Percentiles rank a stretch among this genome's conserved stretches.
These are phyloP conservation scores for Aspergillus ochraceoroseus DNA, from an alignment of 2,329 filamentous ascomycete species.

Conservation along the genomic window DNA sequence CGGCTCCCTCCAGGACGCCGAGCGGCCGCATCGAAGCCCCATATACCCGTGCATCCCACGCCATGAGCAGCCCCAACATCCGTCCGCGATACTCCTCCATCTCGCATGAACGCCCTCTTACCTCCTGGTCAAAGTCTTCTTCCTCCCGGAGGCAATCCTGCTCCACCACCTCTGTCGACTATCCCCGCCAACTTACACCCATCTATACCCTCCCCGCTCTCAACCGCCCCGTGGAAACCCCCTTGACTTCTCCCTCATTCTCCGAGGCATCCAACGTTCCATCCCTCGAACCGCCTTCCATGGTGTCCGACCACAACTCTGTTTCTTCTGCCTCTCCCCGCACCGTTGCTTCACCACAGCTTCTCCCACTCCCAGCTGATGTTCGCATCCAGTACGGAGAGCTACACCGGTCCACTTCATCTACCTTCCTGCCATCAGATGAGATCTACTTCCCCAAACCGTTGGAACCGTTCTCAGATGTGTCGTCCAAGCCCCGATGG, in stretches of 20 bases:
- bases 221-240: conserved; percentile 47
- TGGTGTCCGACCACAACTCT: conserved; percentile 65
- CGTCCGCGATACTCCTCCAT: conserved; percentile 29
- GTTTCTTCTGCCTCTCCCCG: conserved; percentile 58
- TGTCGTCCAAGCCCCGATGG: conserved; percentile 28
- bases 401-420: conserved; percentile 30
- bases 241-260: conserved; percentile 60
- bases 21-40: conserved; percentile 39
- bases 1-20: conserved; percentile 30
- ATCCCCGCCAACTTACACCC: conserved; percentile 33
- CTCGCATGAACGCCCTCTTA: conserved; percentile 21
- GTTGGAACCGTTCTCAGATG: conserved; percentile 26
- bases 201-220: conserved; percentile 39
- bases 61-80: conserved; percentile 24
- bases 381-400: conserved; percentile 41
- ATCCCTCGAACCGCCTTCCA: conserved; percentile 60
- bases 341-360: conserved; percentile 41
- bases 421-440: conserved; percentile 20
- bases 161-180: conserved; percentile 20
- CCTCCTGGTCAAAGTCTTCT: conserved; percentile 21
- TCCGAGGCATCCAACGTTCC: conserved; percentile 58
- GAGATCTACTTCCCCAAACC: conserved; percentile 18
- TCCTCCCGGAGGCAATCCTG: conserved; percentile 26
- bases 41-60: conserved; percentile 33
- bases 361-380: conserved; percentile 41